Base-by-base conservation (phyloP, 1,139 yeast genomes). In the Yueomyces sp. region DNA sequence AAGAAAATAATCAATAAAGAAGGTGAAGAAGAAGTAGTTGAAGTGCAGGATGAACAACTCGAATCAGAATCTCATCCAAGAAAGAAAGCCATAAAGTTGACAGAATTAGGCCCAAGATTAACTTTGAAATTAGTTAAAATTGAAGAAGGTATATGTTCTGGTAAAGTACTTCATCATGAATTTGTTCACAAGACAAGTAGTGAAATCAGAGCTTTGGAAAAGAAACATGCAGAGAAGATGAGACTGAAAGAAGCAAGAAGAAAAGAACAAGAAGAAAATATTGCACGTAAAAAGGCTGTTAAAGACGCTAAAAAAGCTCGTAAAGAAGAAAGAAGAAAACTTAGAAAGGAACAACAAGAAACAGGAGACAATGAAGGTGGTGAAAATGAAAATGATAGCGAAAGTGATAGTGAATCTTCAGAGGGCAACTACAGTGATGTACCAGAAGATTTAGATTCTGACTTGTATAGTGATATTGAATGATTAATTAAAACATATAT, bases 81-180 rank as follows among this genome's bases (percentile, higher is more conserved):
- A 50, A 87, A 87, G 66, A 77, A 85, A 54, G 98, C 98, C 1
- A 85, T 93, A 52, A 87, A 87, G 60, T 70, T 93, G 46, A 84
- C 91, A 1, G 99, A 93, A 64, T 68, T 89, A 44, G 99, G 99
- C 0, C 99, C 99, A 35, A 73, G 99, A 51, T 65, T 93, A 63
- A 78, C 76, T 52, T 69, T 93, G 64, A 68, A 77, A 41, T 69
- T 91, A 48, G 68, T 82, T 44, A 93, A 93, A 66, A 84, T 93
- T 46, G 97, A 91, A 64, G 97, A 91, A 60, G 96, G 94, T 19
- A 75, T 89, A 41, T 78, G 85, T 50, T 69, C 75, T 3, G 98
- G 98, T 40, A 87, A 86, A 66, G 85, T 93, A 19, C 64, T 93
- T 48, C 85, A 82, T 64, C 98, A 93, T 60, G 72, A 85, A 37